Evolutionary conservation across 495 filamentous ascomycete genomes (phyloP).

Genomic region (Stereocaulon alpinum): DNA sequence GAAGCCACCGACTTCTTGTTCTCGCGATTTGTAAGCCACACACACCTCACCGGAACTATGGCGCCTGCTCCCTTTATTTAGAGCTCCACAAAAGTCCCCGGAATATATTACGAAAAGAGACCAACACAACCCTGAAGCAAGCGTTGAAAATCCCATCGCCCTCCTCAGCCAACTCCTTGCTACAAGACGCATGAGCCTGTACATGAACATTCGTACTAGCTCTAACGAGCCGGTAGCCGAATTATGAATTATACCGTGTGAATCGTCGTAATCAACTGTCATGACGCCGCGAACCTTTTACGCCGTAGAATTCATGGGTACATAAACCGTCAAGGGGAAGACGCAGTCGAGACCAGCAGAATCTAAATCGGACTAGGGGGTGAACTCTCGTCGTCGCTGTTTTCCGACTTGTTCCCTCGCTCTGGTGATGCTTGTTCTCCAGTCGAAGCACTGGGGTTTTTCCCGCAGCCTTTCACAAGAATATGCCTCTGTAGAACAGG

Average conservation of each 20-base stretch:
- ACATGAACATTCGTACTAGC: neutral
- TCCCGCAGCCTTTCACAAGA: slow-evolving; percentile 88
- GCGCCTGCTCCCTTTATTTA: slow-evolving; percentile 1
- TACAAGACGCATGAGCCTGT: neutral
- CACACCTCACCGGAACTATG: neutral
- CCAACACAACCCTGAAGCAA: neutral
- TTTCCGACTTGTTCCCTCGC: slow-evolving; percentile 14
- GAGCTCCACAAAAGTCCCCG: neutral
- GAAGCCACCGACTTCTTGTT: neutral
- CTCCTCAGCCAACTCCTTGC: slow-evolving; percentile 4
- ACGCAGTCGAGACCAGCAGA: neutral
- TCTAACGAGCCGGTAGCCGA: neutral
- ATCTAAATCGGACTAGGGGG: slow-evolving; percentile 6
- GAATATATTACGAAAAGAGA: slow-evolving; percentile 7
- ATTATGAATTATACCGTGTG: slow-evolving; percentile 7
- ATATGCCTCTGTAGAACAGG: slow-evolving; percentile 61
- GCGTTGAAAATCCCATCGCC: neutral
- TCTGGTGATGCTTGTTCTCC: slow-evolving; percentile 17
- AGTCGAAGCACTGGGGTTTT: slow-evolving; percentile 24
- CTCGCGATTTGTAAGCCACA: neutral
- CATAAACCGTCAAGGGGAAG: neutral
- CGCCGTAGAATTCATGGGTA: slow-evolving; percentile 9
- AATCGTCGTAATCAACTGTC: neutral
- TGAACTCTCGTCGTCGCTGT: slow-evolving; percentile 17
- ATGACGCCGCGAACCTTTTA: neutral